phyloP scores from a whole-genome alignment of 805 yeast species.

The Ogataea nakhonphanomensis region DNA sequence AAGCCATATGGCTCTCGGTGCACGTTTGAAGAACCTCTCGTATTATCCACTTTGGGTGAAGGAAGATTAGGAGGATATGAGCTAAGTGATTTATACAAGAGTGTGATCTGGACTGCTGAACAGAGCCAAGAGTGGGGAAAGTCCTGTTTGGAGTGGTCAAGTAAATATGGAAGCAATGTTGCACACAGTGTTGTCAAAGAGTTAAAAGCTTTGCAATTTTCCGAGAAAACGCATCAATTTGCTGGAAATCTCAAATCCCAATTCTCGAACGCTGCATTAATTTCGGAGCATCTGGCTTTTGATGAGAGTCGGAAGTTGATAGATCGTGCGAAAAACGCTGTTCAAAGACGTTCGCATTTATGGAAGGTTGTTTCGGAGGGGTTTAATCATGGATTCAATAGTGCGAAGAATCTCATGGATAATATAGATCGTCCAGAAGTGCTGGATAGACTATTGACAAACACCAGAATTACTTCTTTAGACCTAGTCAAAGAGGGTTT shows the following conservation, averaged over 20 bases:
- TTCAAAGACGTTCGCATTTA: too few relatives aligned
- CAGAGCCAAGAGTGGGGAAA: constrained; percentile 1
- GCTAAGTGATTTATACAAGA: neutral
- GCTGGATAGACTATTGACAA: too few relatives aligned
- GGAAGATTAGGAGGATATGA: neutral
- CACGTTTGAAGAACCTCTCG: constrained; percentile 10
- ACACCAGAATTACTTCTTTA: too few relatives aligned
- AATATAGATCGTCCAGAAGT: too few relatives aligned
- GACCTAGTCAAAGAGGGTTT: too few relatives aligned
- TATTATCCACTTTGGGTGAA: constrained; percentile 2
- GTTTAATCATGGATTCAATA: too few relatives aligned
- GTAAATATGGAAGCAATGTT: constrained; percentile 1
- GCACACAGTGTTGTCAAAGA: neutral
- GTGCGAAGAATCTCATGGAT: too few relatives aligned
- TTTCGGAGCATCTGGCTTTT: neutral
- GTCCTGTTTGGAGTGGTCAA: constrained; percentile 3
- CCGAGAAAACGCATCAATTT: neutral
- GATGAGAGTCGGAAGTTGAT: too few relatives aligned
- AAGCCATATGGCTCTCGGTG: constrained; percentile 10
- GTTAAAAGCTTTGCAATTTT: neutral
- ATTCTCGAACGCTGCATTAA: neutral
- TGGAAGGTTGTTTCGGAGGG: too few relatives aligned
- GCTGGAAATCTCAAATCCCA: too few relatives aligned
- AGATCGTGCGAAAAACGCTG: too few relatives aligned
- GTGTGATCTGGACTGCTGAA: neutral